Base-by-base conservation (phyloP, 75 land plant genomes). In the Cupressus sempervirens region DNA sequence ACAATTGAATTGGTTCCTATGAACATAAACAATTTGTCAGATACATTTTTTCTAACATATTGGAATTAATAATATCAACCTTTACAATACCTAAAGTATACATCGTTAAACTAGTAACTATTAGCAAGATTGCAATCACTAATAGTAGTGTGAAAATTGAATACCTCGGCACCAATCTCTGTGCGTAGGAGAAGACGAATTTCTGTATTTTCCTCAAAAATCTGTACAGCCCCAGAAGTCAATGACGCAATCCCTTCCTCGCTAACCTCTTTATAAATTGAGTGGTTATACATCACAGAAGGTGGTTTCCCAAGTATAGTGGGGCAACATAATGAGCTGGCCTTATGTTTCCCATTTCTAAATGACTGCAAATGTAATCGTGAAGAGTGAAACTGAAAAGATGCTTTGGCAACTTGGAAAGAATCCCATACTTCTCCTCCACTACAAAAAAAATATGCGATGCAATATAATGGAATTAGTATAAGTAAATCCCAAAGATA, bases 311-410 rank as follows among this genome's bases (percentile, higher is more conserved):
- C 83, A 53, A 82, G 62, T 30, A 82, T 15, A 15, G 30, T 53
- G 29, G 83, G 83, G 30, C 14, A 50, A 52, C 54, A 82, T 4
- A 30, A 14, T 32, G 83, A 53, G 18, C 54, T 46, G 9, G 8
- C 83, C 83, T 82, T 82, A 11, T 82, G 62, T 82, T 82, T 82
- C 62, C 83, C 83, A 82, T 82, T 82, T 53, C 38, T 53, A n/a
- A 46, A 82, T 34, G 38, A 82, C 83, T 82, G 50, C 34, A 34
- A 30, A 36, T 48, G 45, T 52, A 53, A 20, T 82, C 38, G 52
- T 82, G 62, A 50, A 82, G 58, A 82, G 83, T 82, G 53, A 48
- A 82, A 82, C 83, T 82, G 83, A 82, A 82, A 82, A 52, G 83
- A 48, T 50, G 83, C 83, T 82, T 82, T 82, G 36, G 58, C 54